phyloP scores from a whole-genome alignment of 805 yeast genomes.

The Sugiyamaella valdiviana region DNA sequence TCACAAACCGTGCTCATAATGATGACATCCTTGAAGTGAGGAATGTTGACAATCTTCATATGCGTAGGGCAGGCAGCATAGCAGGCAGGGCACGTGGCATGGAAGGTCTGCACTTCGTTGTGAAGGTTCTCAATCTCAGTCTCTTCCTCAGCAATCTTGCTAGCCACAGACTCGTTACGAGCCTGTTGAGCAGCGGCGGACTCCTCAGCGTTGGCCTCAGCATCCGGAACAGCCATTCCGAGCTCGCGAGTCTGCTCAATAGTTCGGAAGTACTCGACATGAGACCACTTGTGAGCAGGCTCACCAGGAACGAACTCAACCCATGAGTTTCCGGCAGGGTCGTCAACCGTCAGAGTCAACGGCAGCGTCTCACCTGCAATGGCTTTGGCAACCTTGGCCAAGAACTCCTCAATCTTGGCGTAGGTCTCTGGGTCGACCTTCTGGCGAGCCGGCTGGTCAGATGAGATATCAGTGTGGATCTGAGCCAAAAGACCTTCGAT shows the following conservation, averaged over 20 bases:
- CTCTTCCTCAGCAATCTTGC: constrained; percentile 38
- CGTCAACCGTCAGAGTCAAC: constrained; percentile 72
- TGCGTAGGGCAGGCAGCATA: constrained; percentile 77
- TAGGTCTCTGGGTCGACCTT: constrained; percentile 66
- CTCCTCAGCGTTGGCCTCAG: constrained; percentile 28
- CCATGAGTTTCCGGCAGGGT: constrained; percentile 98
- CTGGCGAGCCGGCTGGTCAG: constrained; percentile 79
- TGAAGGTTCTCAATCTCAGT: constrained; percentile 78
- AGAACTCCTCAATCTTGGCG: constrained; percentile 64
- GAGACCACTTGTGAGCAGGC: constrained; percentile 84
- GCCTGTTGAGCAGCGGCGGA: constrained; percentile 27
- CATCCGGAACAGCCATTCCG: constrained; percentile 67
- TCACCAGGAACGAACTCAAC: constrained; percentile 84
- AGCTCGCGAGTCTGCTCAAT: constrained; percentile 82
- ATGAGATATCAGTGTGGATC: constrained; percentile 70
- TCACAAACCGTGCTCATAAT: constrained; percentile 94
- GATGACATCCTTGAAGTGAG: constrained; percentile 96
- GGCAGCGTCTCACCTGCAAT: constrained; percentile 70
- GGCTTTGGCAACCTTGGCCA: constrained; percentile 51
- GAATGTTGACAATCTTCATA: constrained; percentile 94
- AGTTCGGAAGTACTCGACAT: constrained; percentile 71
- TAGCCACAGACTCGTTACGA: constrained; percentile 28
- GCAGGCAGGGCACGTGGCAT: constrained; percentile 90
- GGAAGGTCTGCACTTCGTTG: constrained; percentile 89
- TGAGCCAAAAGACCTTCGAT: constrained; percentile 84